Base-by-base conservation (phyloP, 495 filamentous ascomycete species). In the Daldinia vernicosa region DNA sequence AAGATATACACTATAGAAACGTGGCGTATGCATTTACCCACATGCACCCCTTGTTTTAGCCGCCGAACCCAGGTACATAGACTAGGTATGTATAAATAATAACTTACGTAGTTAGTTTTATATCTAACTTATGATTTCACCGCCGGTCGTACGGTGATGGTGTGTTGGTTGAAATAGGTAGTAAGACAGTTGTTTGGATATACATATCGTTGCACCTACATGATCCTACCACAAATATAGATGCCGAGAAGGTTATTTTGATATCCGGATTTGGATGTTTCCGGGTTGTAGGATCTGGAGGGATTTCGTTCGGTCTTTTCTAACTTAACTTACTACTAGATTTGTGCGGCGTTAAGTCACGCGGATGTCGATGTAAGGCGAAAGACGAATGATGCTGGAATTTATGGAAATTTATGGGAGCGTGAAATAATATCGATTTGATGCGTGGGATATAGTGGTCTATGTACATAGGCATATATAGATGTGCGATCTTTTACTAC, bases 81-180 rank as follows among this genome's bases (percentile, higher is more conserved):
- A 6, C 9, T 24, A 52, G 0, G 9, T 5, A 28, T 15, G 19
- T 28, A 27, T 26, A 55, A 55, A 19, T 12, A 28, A 28, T 52
- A n/a, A n/a, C n/a, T n/a, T n/a, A n/a, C n/a, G n/a, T n/a, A n/a
- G n/a, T n/a, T n/a, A 12, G 50, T n/a, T 1, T 50, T 11, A 27
- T 58, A 45, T 45, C 40, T 14, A 40, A 50, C 61, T 60, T 32
- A 54, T 47, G 24, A 11, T 37, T 47, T 24, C 59, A 27, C 26
- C 22, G 43, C 30, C 14, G 14, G 33, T 72, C 63, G 26, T 69
- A 68, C 27, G 70, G 60, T 69, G 33, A 69, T 72, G 64, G 70
- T 17, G 45, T 24, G 70, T 64, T 72, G 32, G 14, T 45, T 11
- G 11, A 24, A 27, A 40, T 35, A 45, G 55, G 33, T 35, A 45